Conservation (phyloP, 2,329 filamentous ascomycete species). For the Botryotinia convoluta region DNA sequence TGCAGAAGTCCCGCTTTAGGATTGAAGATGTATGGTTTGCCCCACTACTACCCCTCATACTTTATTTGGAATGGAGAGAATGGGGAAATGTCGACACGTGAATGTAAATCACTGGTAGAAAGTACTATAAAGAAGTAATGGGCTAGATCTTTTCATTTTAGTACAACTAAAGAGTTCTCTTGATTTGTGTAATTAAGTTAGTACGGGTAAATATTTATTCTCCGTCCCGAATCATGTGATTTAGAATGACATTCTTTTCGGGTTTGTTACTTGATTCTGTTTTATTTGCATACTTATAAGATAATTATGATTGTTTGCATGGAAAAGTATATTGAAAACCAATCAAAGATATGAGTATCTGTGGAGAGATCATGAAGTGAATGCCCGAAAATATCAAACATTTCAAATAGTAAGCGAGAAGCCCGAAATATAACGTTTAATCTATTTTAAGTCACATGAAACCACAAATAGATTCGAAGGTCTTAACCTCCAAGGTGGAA, state of each 20-base stretch:
- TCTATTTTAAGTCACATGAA: neutral
- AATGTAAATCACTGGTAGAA: neutral
- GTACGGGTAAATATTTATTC: neutral
- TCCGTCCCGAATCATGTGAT: too few relatives aligned
- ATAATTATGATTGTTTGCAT: neutral
- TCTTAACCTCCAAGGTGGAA: rapidly evolving
- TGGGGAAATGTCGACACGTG: neutral
- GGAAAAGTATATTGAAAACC: neutral
- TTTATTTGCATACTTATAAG: neutral
- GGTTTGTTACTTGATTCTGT: neutral
- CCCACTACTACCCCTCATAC: slow-evolving; percentile 13
- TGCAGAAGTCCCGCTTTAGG: slow-evolving; percentile 1
- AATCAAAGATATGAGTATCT: neutral
- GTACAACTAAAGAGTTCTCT: neutral
- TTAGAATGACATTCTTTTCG: neutral
- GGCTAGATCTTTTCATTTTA: neutral
- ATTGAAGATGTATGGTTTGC: neutral
- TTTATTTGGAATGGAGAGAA: neutral
- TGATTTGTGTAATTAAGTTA: neutral
- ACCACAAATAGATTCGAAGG: neutral
- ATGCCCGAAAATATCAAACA: neutral
- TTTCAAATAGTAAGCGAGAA: neutral
- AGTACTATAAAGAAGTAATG: neutral
- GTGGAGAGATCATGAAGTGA: neutral
- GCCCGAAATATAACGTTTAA: neutral